Base-by-base conservation (phyloP, 805 yeast species). In the Wickerhamiella alocasiicola region DNA sequence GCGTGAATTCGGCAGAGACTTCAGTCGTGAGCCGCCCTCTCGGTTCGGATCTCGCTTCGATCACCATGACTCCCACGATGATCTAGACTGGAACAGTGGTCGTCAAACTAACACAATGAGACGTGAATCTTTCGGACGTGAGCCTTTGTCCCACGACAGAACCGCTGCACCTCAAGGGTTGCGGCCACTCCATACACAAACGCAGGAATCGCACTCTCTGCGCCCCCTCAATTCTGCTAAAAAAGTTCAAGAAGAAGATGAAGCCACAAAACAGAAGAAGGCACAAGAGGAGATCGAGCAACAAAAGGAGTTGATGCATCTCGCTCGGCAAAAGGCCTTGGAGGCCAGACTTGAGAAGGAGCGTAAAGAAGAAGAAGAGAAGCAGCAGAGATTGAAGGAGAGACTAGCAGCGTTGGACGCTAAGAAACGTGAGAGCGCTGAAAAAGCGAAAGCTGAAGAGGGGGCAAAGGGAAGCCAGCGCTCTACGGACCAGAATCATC, bases 291-390 rank as follows among this genome's bases (percentile, higher is more conserved):
- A 40, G 15, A 33, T 42, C 13, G 49, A 50, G 24, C 52, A 52
- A 41, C 66, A 63, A 47, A 52, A 57, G 36, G 55, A 52, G 32
- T 44, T 46, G 18, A 62, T 63, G 67, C 44, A 47, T 18, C 46
- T 45, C 18, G 52, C 59, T 5, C 45, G 56, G 7, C 63, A 57
- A 36, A 51, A 49, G 30, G 64, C 62, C 3, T 46, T 52, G 6
- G 51, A 44, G 27, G 45, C 43, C 23, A 42, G 49, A 29, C 41
- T 40, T 12, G 49, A 45, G 24, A 36, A 42, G 13, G 54, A 50
- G 43, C 36, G 36, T 4, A 12, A 23, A 5, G 49, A 39, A 7
- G 48, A 46, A n/a, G 18, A 13, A 25, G 48, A 44, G 34, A 35
- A 40, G 31, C n/a, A 42, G 24, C 36, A 23, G 29, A 39, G 46